Percentiles rank a stretch among this genome's conserved stretches.
These are phyloP conservation scores for Flaveria brownii DNA, from an alignment of 129 eudicot species.

Conservation along the genomic window DNA sequence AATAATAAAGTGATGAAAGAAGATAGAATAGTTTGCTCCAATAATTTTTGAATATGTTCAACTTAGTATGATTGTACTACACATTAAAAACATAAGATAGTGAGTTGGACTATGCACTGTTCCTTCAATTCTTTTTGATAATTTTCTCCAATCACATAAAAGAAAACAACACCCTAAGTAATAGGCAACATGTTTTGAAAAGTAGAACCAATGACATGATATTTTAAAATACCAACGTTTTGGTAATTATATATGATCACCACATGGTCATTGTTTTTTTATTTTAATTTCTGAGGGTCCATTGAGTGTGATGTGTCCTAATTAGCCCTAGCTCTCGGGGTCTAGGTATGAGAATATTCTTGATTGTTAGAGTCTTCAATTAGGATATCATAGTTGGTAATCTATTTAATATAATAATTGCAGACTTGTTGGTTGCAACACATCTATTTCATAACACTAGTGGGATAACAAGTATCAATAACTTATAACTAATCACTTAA, in stretches of 20 bases:
- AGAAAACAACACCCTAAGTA: slow-evolving; percentile 16
- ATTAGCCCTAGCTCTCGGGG: neutral
- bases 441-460: no score
- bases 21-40: slow-evolving; percentile 34
- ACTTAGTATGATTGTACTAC: neutral
- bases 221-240: neutral
- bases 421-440: no score
- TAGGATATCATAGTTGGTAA: no score
- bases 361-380: neutral
- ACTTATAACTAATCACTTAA: no score
- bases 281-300: slow-evolving; percentile 4
- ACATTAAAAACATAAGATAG: slow-evolving; percentile 5
- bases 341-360: neutral
- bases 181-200: slow-evolving; percentile 12
- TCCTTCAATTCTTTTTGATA: neutral
- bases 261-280: slow-evolving; percentile 7
- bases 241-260: neutral
- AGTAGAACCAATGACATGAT: slow-evolving; percentile 7
- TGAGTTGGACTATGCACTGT: slow-evolving; percentile 27
- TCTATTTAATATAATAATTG: no score
- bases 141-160: slow-evolving; percentile 31
- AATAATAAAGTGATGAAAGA: neutral
- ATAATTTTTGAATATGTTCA: slow-evolving; percentile 18
- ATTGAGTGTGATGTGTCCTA: neutral
- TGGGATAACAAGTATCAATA: no score